phyloP scores from a whole-genome alignment of 2,329 filamentous ascomycete genomes.

The Madurella mycetomatis region DNA sequence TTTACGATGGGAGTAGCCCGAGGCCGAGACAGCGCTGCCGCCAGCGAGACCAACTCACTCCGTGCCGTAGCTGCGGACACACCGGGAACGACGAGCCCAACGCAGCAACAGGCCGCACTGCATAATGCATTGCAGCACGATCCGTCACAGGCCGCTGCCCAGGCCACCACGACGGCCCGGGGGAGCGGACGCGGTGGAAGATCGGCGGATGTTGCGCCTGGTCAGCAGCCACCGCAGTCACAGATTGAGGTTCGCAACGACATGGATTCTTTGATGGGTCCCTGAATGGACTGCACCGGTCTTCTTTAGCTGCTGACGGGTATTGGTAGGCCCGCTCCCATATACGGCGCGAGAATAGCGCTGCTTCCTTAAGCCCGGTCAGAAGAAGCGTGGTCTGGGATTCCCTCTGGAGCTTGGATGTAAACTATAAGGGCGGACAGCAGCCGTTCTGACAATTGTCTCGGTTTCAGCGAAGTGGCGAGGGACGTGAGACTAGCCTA shows the following conservation, averaged over 20 bases:
- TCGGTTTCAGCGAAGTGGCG: not conserved
- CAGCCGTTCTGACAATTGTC: slow-evolving; percentile 4
- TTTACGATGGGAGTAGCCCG: slow-evolving; percentile 39
- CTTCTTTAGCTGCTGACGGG: slow-evolving; percentile 21
- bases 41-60: slow-evolving; percentile 57
- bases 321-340: slow-evolving; percentile 16
- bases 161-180: slow-evolving; percentile 1
- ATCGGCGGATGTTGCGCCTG: slow-evolving; percentile 1
- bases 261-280: slow-evolving; percentile 49
- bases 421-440: slow-evolving; percentile 47
- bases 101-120: slow-evolving; percentile 31
- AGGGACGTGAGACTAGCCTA: not conserved
- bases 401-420: slow-evolving; percentile 57
- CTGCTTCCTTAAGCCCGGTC: slow-evolving; percentile 32
- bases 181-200: slow-evolving; percentile 16
- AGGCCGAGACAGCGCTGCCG: slow-evolving; percentile 49
- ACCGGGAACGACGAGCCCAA: slow-evolving; percentile 35
- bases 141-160: slow-evolving; percentile 2
- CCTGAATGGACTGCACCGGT: slow-evolving; percentile 31
- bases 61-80: slow-evolving; percentile 44
- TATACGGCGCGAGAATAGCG: slow-evolving; percentile 39
- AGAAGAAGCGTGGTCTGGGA: slow-evolving; percentile 58
- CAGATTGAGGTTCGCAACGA: slow-evolving; percentile 49
- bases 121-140: slow-evolving; percentile 13
- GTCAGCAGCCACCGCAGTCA: slow-evolving; percentile 19